Base-by-base conservation (phyloP, 202 grass and related monocot genomes). In the Carex arenaria region DNA sequence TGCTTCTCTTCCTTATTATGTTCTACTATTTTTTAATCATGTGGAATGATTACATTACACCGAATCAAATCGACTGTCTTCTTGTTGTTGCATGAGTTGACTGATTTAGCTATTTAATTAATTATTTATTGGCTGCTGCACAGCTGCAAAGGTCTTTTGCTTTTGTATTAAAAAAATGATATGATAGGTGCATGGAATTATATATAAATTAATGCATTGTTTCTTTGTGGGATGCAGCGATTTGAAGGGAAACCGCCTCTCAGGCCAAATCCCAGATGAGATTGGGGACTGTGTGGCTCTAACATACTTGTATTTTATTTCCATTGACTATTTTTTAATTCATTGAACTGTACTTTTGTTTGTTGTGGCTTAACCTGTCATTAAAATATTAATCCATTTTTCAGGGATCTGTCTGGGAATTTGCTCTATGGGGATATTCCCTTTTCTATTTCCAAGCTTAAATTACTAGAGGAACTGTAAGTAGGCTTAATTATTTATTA, bases 231-330 rank as follows among this genome's bases (percentile, higher is more conserved):
- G 78, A 61, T 86, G 80, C 87, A 99, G 96, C 51, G 96, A 99
- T 96, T 90, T 99, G 86, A 95, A 99, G 86, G 85, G 88, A 49
- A 96, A 99, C 80, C 88, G 80, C 69, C 82, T 99, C 32, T 88
- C 93, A 56, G 93, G 96, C 36, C 91, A 99, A 93, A 96, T 99
- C 89, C 96, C 96, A 64, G 96, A 99, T 67, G 96, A 99, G 91
- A 93, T 99, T 94, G 96, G 93, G 42, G 89, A 94, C 62, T 99
- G 93, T 65, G 85, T 89, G 82, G 86, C 85, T 83, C 89, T 99
- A 87, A 92, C 91, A 90, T 90, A 92, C 79, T 69, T 99, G 96
- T 99, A 92, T 47, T 76, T 10, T 67, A 77, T 72, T 88, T 87
- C 7, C 8, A 57, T 55, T 43, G 64, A 34, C 80, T 67, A 57